These are phyloP conservation scores for Ophiostoma pallidulum DNA, from an alignment of 2,329 filamentous ascomycete genomes.

Conservation along the genomic window DNA sequence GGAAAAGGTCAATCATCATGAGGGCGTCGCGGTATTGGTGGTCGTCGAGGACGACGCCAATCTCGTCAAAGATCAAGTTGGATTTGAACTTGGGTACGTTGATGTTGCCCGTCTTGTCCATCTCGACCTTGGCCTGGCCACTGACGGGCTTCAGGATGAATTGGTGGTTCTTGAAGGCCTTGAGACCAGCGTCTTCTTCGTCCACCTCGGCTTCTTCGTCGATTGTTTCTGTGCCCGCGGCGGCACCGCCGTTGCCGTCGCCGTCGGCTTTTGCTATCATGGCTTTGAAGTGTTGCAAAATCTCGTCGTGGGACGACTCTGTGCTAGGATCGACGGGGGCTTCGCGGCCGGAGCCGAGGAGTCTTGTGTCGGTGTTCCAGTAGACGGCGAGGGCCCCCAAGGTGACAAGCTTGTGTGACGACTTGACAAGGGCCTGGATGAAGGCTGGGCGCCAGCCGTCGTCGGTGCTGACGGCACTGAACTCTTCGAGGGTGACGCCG, in stretches of 20 bases:
- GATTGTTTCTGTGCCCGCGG: background rate
- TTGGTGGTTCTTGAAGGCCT: slow-evolving; percentile 51
- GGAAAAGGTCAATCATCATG: slow-evolving; percentile 97
- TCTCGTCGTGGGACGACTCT: slow-evolving; percentile 53
- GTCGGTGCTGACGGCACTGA: slow-evolving; percentile 94
- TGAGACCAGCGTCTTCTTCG: slow-evolving; percentile 36
- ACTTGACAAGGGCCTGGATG: slow-evolving; percentile 73
- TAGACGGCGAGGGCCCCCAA: slow-evolving; percentile 87
- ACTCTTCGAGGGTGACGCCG: slow-evolving; percentile 85
- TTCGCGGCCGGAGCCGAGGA: slow-evolving; percentile 76
- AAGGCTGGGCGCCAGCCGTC: slow-evolving; percentile 92
- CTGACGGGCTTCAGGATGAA: slow-evolving; percentile 95
- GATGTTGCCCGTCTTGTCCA: slow-evolving; percentile 82
- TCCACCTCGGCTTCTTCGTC: slow-evolving; percentile 35
- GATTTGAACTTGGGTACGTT: slow-evolving; percentile 82
- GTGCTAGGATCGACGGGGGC: slow-evolving; percentile 50
- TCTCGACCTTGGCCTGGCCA: slow-evolving; percentile 85
- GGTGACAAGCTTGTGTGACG: slow-evolving; percentile 88
- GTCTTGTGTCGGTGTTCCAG: slow-evolving; percentile 89
- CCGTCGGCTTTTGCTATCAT: slow-evolving; percentile 62
- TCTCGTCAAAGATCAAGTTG: slow-evolving; percentile 87
- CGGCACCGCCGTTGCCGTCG: background rate
- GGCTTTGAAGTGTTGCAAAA: slow-evolving; percentile 65
- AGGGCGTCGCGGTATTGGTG: slow-evolving; percentile 93
- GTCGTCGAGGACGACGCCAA: slow-evolving; percentile 94